Evolutionary conservation across 805 yeast genomes (phyloP), one percentile per base, ranked within the genome.

Genomic region (Millerago galiae): DNA sequence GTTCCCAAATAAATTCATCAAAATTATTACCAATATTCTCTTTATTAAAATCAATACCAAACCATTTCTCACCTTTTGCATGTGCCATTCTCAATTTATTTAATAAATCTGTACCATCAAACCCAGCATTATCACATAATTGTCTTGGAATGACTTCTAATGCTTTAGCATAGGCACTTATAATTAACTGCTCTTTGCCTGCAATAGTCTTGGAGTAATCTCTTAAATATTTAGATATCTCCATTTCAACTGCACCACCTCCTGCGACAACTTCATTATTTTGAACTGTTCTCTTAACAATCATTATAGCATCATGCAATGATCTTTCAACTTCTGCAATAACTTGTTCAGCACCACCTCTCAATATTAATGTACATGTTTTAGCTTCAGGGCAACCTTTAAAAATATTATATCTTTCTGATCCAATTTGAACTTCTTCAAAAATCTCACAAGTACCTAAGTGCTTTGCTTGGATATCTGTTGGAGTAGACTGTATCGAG

Each of bases 201-300:
- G 96, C 88, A 54, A 93, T 85, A 15, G 87, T 76, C 58, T 83
- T 81, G 18, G 97, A 81, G 58, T 81, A 77, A 54, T 88, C 96
- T 58, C 99, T 78, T 54, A 93, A 72, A 61, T 84, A 79, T 61
- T 79, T 87, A 31, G 97, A 89, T 33, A 93, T 59, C 61, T 93
- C 98, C 99, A 93, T 93, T 66, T 93, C 99, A 50, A 89, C 83
- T 29, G 99, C 99, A 50, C 99, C 99, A 51, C 99, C 99, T 48
- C 99, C 99, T 12, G 96, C 98, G 44, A 93, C 99, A 52, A 93
- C 80, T 25, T 77, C 69, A 58, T 81, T 83, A 61, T 90, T 90
- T 58, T 85, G 81, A 34, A 93, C 79, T 2, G 98, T 95, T 55
- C 99, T 77, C 67, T 90, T 91, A 36, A 91, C 98, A 62, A 93